These are phyloP conservation scores for Mycena epipterygia DNA, from an alignment of 768 basidiomycete species.

Conservation along the genomic window DNA sequence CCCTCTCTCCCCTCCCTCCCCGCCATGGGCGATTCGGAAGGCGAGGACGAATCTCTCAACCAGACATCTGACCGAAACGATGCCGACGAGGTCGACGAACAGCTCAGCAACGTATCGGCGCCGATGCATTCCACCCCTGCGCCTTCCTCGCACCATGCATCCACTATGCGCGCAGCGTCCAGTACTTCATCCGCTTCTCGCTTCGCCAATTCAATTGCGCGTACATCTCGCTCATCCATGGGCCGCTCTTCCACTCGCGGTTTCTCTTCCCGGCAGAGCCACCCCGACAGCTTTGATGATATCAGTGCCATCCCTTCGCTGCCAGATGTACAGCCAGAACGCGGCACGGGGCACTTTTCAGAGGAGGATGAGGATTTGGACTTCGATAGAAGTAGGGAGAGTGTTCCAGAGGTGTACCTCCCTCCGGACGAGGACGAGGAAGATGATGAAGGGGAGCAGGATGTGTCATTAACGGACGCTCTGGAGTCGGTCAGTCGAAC, in stretches of 20 bases:
- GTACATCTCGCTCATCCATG: conserved; percentile 52
- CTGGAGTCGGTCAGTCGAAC: conserved; percentile 68
- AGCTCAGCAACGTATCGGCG: conserved; percentile 55
- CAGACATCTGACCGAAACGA: conserved; percentile 41
- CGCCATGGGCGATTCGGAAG: conserved; percentile 73
- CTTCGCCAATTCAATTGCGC: conserved; percentile 66
- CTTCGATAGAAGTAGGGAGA: conserved; percentile 60
- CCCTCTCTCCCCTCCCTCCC: conserved; percentile 87
- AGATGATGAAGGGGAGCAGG: conserved; percentile 45
- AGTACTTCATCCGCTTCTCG: conserved; percentile 63
- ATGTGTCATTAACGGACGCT: conserved; percentile 67
- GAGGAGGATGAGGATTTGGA: conserved; percentile 52
- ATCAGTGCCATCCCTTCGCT: conserved; percentile 69
- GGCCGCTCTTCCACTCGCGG: conserved; percentile 47
- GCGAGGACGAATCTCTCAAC: conserved; percentile 43
- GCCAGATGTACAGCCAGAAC: conserved; percentile 53
- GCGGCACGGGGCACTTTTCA: conserved; percentile 49
- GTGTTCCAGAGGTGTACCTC: conserved; percentile 67
- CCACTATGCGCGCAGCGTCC: conserved; percentile 61
- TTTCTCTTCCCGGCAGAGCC: conserved; percentile 48
- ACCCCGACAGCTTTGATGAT: conserved; percentile 67
- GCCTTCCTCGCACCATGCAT: conserved; percentile 61
- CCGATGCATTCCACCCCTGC: conserved; percentile 81
- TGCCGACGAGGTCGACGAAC: conserved; percentile 51
- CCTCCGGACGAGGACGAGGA: conserved; percentile 61